These are phyloP conservation scores for Dictyostelium firmibasis DNA, from an alignment of 78 protist species.

Conservation along the genomic window DNA sequence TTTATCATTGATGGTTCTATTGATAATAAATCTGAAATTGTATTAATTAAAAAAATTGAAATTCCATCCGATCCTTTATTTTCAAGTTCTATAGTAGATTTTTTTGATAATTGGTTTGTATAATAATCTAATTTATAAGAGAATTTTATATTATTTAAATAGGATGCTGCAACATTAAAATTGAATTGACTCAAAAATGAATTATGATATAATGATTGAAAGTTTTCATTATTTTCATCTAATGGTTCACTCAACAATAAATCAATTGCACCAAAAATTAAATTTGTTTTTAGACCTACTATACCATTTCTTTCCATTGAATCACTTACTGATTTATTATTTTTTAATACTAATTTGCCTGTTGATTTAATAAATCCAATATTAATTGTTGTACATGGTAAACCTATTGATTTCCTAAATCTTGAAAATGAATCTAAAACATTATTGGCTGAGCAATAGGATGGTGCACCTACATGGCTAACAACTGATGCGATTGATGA, in stretches of 20 bases:
- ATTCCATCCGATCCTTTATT: neutral
- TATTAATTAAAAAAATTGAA: neutral
- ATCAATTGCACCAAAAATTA: neutral
- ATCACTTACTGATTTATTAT: neutral
- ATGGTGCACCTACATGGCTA: neutral
- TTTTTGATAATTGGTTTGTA: neutral
- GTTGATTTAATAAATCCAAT: conserved; percentile 61
- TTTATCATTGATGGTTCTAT: neutral
- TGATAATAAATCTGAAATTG: conserved; percentile 11
- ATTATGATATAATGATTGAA: neutral
- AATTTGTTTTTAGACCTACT: neutral
- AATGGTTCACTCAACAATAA: neutral
- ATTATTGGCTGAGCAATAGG: conserved; percentile 82
- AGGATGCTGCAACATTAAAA: neutral
- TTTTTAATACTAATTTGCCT: neutral
- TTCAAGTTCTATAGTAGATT: neutral
- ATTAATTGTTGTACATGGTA: conserved; percentile 20
- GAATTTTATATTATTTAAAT: neutral
- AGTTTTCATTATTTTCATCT: too few species aligned
- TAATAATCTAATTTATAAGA: neutral
- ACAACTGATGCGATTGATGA: conserved; percentile 54
- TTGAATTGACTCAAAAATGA: neutral
- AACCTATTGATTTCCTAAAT: conserved; percentile 47
- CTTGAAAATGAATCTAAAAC: conserved; percentile 66
- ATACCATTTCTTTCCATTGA: neutral